A percentile compares a stretch with the other conserved stretches of the same genome.
phyloP scores from a whole-genome alignment of 495 filamentous ascomycete species.

The Penicillium lividum region DNA sequence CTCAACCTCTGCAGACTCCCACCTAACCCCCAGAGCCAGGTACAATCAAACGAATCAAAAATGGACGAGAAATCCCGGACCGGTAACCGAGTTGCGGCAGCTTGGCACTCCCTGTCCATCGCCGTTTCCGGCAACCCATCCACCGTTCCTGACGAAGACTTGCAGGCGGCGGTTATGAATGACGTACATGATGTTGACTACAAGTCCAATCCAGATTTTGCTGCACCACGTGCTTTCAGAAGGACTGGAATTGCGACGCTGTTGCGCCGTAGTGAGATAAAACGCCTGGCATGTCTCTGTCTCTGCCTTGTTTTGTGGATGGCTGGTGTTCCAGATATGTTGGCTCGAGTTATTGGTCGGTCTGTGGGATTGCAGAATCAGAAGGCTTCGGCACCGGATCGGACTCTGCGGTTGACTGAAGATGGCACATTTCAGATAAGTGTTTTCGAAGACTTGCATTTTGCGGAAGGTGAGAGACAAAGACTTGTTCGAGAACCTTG shows the following conservation, averaged over 20 bases:
- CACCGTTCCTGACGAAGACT: not conserved
- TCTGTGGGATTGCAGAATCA: not conserved
- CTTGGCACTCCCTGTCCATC: not conserved
- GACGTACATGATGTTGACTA: not conserved
- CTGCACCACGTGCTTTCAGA: not conserved
- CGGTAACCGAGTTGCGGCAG: not conserved
- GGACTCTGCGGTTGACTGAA: conserved; percentile 29
- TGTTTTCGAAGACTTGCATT: conserved; percentile 70
- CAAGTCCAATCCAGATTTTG: not conserved
- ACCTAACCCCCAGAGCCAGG: not conserved
- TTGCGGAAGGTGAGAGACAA: conserved; percentile 58
- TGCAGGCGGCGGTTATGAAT: not conserved
- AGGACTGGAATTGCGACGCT: not conserved
- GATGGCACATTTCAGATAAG: conserved; percentile 51
- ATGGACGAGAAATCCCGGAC: not conserved
- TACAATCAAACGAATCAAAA: not conserved
- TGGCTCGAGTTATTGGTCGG: not conserved
- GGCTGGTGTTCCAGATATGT: not conserved
- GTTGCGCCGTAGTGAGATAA: not conserved
- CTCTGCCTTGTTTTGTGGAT: not conserved
- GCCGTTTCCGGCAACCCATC: not conserved
- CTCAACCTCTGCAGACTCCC: not conserved
- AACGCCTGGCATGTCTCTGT: conserved; percentile 2
- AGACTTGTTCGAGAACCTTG: not conserved
- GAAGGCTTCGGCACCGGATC: not conserved